Evolutionary conservation across 208 protist species (phyloP), one percentile per base, ranked within the genome.

Genomic region (Entamoeba dispar): DNA sequence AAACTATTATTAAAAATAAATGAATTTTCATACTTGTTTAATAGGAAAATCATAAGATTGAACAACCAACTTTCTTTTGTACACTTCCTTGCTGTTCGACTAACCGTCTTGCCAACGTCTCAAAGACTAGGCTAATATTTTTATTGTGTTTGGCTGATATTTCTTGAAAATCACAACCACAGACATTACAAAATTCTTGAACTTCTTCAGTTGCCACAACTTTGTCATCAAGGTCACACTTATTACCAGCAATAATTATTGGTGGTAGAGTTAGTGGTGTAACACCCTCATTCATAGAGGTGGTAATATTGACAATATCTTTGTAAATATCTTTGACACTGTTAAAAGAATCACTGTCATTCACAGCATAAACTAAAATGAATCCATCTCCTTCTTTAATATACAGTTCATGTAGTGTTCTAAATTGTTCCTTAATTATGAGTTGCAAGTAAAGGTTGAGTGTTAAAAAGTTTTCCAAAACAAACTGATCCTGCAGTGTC

Each of bases 401-500:
- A n/a, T 73, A 73, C 2, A n/a, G 57, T 73, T 73, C 57, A n/a
- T 1, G 57, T n/a, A 73, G 17, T n/a, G 57, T n/a, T 50, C 95
- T 95, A 69, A 96, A 96, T 22, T 93, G 94, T 47, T 47, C 43
- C 43, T 47, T 47, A 47, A 47, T 47, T 47, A 47, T 47, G 43
- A 47, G 43, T 47, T 47, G 4, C n/a, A 47, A 47, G 43, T 47
- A 47, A 47, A 47, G 43, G 43, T 47, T 47, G 4, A 47, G 43
- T 47, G 4, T 47, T 47, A 47, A 47, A 47, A 47, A 47, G 43
- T 47, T 47, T 47, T 47, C 0, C 43, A 47, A 47, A 47, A 47
- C 43, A 47, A 47, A 47, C 96, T 93, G 96, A 95, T 10, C 96
- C 96, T 2, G 96, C 96, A 14, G 96, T 97, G 94, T 97, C 96